phyloP scores from a whole-genome alignment of 73 alveolate species.

The Tetrahymena malaccensis region DNA sequence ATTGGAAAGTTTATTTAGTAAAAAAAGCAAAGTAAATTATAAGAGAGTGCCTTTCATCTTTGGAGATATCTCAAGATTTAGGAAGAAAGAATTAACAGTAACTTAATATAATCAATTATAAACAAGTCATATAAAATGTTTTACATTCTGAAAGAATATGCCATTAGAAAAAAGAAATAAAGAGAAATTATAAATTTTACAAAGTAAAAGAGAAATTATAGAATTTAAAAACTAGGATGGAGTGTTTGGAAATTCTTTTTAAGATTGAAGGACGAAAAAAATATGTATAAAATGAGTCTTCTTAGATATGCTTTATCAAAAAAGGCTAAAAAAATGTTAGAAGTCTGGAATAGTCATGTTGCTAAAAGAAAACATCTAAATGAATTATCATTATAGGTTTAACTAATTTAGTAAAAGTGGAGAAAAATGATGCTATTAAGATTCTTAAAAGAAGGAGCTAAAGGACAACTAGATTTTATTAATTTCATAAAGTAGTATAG shows the following conservation, averaged over 20 bases:
- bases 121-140: not conserved
- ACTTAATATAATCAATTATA: not conserved
- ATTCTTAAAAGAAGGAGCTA: not conserved
- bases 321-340: not conserved
- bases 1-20: not conserved
- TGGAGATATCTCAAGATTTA: not conserved
- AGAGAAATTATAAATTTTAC: not conserved
- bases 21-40: not conserved
- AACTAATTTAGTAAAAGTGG: not conserved
- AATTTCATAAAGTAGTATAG: not conserved
- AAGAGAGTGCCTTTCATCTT: not conserved
- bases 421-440: not conserved
- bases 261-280: not conserved
- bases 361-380: not conserved
- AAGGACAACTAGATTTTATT: not conserved
- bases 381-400: not conserved
- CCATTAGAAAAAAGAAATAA: not conserved
- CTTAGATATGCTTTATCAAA: not conserved
- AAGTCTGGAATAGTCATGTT: not conserved
- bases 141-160: not conserved
- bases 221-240: not conserved
- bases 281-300: not conserved
- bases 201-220: not conserved
- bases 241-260: not conserved
- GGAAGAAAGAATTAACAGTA: not conserved